Evolutionary conservation across 2,329 filamentous ascomycete species (phyloP), one percentile per base, ranked within the genome.

Genomic region (Ceratocystis albifundus): DNA sequence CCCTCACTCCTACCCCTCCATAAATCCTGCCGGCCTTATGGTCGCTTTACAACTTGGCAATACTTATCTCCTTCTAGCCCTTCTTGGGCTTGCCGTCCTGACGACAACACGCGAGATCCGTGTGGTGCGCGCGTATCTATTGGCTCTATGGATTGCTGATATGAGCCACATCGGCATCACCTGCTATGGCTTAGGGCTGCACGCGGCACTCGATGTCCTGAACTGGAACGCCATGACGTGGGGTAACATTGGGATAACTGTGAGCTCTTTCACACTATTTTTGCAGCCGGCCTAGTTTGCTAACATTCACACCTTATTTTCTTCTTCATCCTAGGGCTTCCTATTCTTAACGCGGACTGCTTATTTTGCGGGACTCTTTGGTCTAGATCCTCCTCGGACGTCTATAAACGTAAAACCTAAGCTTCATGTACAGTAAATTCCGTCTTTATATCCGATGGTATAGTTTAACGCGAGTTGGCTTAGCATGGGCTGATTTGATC

Each of bases 171-270:
- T 90, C 30, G 82, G 79, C 62, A 78, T 86, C 68, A 87, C 83
- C 17, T 75, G 74, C 20, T 83, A 82, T 71, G 80, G 79, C 5
- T 77, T 90, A 69, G 87, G 85, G 7, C 77, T 77, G 72, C 78
- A 82, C 8, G 76, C 75, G 44, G 79, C 83, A 61, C 69, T 82
- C 57, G 79, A 84, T 70, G 74, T 87, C 10, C 74, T 71, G 3
- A 75, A 74, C 25, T 90, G 88, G 88, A 90, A 89, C 73, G 76
- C 80, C 44, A 81, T 87, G 77, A 82, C 85, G n/a, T 88, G 84
- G 83, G 88, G 88, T 2, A 90, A 90, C 71, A 79, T 91, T 69
- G 85, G 81, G 6, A 79, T 80, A 62, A 89, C 87, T 30, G 81
- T 85, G 71, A 75, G 80, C 74, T 25, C 36, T 62, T 61, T 32